These are phyloP conservation scores for Hymenoscyphus fraxineus DNA, from an alignment of 2,329 filamentous ascomycete genomes.

Conservation along the genomic window DNA sequence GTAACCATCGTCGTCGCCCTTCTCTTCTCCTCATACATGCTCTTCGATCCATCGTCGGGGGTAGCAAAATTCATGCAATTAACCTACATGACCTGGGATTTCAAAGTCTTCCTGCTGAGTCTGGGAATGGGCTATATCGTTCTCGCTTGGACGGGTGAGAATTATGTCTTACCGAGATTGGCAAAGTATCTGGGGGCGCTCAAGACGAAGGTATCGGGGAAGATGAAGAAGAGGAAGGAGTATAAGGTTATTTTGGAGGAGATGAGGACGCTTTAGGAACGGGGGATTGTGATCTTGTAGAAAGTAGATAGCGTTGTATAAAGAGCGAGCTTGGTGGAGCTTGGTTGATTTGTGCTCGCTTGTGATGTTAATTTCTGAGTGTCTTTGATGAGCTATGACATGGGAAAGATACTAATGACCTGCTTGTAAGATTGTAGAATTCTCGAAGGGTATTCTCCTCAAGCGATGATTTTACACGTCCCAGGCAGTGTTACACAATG, in stretches of 20 bases:
- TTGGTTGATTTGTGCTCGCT: no score
- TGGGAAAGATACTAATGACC: no score
- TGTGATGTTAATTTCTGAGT: no score
- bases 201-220: conserved; percentile 54
- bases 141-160: conserved; percentile 68
- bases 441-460: no score
- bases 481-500: no score
- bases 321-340: no score
- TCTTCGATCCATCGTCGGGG: conserved; percentile 68
- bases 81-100: conserved; percentile 68
- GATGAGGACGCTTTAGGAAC: conserved; percentile 42
- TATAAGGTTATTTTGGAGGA: conserved; percentile 79
- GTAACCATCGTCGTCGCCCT: conserved; percentile 68
- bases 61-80: conserved; percentile 77
- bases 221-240: conserved; percentile 74
- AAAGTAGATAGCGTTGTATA: no score
- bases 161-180: conserved; percentile 63
- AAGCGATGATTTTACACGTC: no score
- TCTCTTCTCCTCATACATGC: conserved; percentile 71
- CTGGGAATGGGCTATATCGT: conserved; percentile 68
- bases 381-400: no score
- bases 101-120: conserved; percentile 67
- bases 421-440: no score
- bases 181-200: conserved; percentile 63
- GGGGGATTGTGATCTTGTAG: background rate